Percentiles rank a stretch among this genome's conserved stretches.
Evolutionary conservation across 2,329 filamentous ascomycete genomes (phyloP).

Genomic region (Curvularia sp.): DNA sequence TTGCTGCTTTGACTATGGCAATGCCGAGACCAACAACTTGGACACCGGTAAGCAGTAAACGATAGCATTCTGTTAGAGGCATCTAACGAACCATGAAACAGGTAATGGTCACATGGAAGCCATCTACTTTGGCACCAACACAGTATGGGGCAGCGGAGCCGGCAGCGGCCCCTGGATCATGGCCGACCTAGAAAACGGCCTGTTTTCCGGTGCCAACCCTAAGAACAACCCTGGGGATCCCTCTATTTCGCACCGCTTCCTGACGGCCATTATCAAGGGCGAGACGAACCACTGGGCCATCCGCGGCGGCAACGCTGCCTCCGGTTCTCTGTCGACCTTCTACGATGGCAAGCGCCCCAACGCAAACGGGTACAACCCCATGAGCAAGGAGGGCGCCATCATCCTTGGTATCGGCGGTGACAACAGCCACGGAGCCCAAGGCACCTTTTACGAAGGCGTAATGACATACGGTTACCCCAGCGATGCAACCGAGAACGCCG

Average conservation of each 20-base stretch:
- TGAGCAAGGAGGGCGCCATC: slow-evolving; percentile 70
- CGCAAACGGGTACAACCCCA: slow-evolving; percentile 63
- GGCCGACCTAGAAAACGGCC: slow-evolving; percentile 71
- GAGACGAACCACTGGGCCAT: slow-evolving; percentile 64
- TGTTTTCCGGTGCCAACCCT: slow-evolving; percentile 64
- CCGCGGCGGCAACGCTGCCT: slow-evolving; percentile 63
- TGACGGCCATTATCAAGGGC: slow-evolving; percentile 66
- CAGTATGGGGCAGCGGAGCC: slow-evolving; percentile 62
- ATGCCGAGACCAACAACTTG: slow-evolving; percentile 50
- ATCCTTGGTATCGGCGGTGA: slow-evolving; percentile 75
- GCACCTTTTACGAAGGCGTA: slow-evolving; percentile 70
- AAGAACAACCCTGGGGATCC: slow-evolving; percentile 61
- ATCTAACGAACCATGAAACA: not conserved
- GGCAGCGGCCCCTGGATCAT: slow-evolving; percentile 71
- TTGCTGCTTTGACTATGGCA: slow-evolving; percentile 60
- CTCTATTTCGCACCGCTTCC: slow-evolving; percentile 62
- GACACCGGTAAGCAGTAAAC: slow-evolving; percentile 50
- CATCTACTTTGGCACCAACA: slow-evolving; percentile 67
- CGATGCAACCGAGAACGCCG: slow-evolving; percentile 64
- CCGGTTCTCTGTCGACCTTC: slow-evolving; percentile 64
- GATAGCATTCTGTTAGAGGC: fast-evolving
- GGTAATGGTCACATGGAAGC: slow-evolving; percentile 72
- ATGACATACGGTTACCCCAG: slow-evolving; percentile 69
- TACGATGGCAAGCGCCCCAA: slow-evolving; percentile 64
- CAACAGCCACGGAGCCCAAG: slow-evolving; percentile 65